Percentiles rank a stretch among this genome's conserved stretches.
Evolutionary conservation across 306 rosid species (phyloP).

Genomic region (Cucumis hystrix): DNA sequence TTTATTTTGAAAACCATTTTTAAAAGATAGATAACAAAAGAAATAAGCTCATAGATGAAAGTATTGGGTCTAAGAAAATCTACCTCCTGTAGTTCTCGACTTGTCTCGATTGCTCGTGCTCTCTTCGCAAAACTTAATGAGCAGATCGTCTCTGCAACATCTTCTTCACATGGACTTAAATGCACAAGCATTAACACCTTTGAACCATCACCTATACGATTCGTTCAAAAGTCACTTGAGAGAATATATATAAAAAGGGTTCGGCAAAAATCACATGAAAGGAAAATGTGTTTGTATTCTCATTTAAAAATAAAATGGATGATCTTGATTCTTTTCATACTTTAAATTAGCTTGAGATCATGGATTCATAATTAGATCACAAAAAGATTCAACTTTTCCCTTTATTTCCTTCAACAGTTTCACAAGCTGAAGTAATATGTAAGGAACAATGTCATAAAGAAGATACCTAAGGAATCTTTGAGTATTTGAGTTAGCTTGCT

Average conservation of each 20-base stretch:
- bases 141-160: slow-evolving; percentile 72
- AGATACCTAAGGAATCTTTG: slow-evolving; percentile 80
- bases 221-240: background rate
- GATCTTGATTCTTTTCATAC: background rate
- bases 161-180: slow-evolving; percentile 72
- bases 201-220: slow-evolving; percentile 58
- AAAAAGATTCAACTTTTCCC: background rate
- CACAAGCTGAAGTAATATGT: background rate
- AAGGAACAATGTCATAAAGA: slow-evolving; percentile 3
- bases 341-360: background rate
- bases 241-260: background rate
- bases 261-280: background rate
- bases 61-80: background rate
- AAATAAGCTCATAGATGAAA: background rate
- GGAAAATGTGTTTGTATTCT: background rate
- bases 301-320: background rate
- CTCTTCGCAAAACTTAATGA: slow-evolving; percentile 83
- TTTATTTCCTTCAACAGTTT: background rate
- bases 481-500: slow-evolving; percentile 94
- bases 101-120: slow-evolving; percentile 60
- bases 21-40: too few species aligned
- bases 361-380: background rate
- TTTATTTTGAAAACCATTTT: background rate
- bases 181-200: slow-evolving; percentile 92
- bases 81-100: slow-evolving; percentile 56